These are phyloP conservation scores for Acanthamoeba rhysodes DNA, from an alignment of 208 protist species.

Conservation along the genomic window DNA sequence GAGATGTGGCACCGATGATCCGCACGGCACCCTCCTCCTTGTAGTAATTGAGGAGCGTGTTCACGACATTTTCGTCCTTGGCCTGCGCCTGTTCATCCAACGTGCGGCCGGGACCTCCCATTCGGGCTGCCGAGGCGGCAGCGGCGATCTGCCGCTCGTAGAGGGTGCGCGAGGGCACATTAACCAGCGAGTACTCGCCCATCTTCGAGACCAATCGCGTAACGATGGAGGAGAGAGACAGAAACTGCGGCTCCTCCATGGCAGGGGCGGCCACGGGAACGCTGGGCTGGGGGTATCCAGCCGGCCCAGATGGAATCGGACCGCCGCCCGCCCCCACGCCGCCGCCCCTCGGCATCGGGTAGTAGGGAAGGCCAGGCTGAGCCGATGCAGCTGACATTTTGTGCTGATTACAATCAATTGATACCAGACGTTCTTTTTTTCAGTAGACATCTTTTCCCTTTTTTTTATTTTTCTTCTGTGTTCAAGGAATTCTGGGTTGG, in stretches of 20 bases:
- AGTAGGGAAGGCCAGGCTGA: background rate
- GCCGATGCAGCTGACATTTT: background rate
- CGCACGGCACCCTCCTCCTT: background rate
- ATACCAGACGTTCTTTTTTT: background rate
- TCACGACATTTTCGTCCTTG: background rate
- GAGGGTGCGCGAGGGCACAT: background rate
- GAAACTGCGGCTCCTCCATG: slow-evolving; percentile 3
- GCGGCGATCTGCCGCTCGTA: slow-evolving; percentile 8
- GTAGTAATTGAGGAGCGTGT: slow-evolving; percentile 1
- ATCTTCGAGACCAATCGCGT: slow-evolving; percentile 5
- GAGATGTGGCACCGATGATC: background rate
- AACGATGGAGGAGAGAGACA: slow-evolving; percentile 14
- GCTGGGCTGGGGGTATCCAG: no score
- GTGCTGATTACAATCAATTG: background rate
- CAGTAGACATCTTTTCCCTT: background rate
- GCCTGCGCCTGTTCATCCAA: background rate
- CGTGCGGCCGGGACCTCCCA: background rate
- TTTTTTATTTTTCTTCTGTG: background rate
- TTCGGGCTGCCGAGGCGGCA: background rate
- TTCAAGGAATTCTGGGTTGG: no score
- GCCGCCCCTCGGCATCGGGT: background rate
- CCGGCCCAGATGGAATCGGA: background rate
- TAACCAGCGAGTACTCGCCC: background rate
- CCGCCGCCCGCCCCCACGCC: background rate
- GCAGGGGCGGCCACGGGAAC: background rate